Base-by-base conservation (phyloP, 768 basidiomycete genomes). In the Lactarius hengduanensis region DNA sequence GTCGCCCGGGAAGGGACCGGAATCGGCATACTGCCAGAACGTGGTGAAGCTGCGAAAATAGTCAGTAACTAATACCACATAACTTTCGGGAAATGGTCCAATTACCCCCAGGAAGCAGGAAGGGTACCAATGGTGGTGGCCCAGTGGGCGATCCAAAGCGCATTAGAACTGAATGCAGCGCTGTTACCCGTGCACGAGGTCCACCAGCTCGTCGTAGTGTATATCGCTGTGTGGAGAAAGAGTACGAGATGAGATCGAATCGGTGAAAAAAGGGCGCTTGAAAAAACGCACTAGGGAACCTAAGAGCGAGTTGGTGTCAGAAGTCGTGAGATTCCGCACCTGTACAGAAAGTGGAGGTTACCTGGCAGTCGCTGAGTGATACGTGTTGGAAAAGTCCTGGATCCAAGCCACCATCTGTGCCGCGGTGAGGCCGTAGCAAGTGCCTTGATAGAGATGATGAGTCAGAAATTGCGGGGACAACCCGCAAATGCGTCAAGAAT, bases 361-460 rank as follows among this genome's bases (percentile, higher is more conserved):
- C 80, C 82, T 80, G 32, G 77, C 76, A 11, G 84, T 85, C 15
- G 71, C 64, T 15, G 81, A 64, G 15, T 84, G 71, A 70, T 88
- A 34, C 7, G 87, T 87, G 71, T 80, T 73, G 1, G 86, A 86
- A 76, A 89, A 89, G 71, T 84, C 83, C 36, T 74, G 64, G 59
- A 89, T 79, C 86, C 87, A 88, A 15, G 80, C 71, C n/a, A 86
- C 85, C 86, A 89, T 88, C 6, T 77, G 72, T 4, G 84, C 69
- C 7, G 80, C 74, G 58, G 79, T 81, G 71, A 30, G 30, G 5
- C 30, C 30, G 30, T 3, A 30, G 30, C 30, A 30, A 30, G 3
- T 5, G 30, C 3, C 30, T 30, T 30, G 30, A 30, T 74, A 30
- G 30, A 30, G 30, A 36, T 7, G 36, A 57, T 16, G 32, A 38